phyloP scores from a whole-genome alignment of 2,329 filamentous ascomycete species.

The Fusarium chaquense region DNA sequence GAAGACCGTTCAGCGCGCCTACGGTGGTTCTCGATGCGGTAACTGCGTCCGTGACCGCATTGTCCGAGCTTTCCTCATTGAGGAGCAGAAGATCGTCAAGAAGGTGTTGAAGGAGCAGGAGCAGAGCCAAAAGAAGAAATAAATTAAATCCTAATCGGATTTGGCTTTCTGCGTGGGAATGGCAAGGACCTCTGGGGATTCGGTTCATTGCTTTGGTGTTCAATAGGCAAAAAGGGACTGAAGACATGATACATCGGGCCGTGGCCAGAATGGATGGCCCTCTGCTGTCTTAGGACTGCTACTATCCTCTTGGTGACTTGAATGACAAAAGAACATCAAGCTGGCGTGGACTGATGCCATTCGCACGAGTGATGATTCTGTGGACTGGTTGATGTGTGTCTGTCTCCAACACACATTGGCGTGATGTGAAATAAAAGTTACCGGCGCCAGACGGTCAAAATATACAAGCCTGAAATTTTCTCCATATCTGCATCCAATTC shows the following conservation, averaged over 20 bases:
- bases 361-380: constrained; percentile 40
- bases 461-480: constrained; percentile 17
- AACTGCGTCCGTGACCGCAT: constrained; percentile 99
- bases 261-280: constrained; percentile 56
- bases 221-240: constrained; percentile 63
- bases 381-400: constrained; percentile 4
- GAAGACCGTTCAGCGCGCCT: constrained; percentile 99
- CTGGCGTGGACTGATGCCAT: constrained; percentile 45
- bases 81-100: constrained; percentile 99
- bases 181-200: constrained; percentile 53
- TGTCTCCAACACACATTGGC: constrained; percentile 1
- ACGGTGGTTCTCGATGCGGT: constrained; percentile 97
- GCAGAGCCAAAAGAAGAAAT: constrained; percentile 76
- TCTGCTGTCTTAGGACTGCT: constrained; percentile 60
- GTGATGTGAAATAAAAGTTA: constrained; percentile 35
- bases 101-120: constrained; percentile 99
- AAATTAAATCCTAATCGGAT: constrained; percentile 60
- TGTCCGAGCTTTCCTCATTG: constrained; percentile 97
- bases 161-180: constrained; percentile 52
- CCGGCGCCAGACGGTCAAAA: constrained; percentile 24
- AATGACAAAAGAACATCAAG: constrained; percentile 59
- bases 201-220: constrained; percentile 68
- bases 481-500: background rate
- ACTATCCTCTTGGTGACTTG: constrained; percentile 60
- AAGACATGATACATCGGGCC: constrained; percentile 61